Base-by-base conservation (phyloP, 2,329 filamentous ascomycete species). In the Xenosphaeropsis pyriputrescens region DNA sequence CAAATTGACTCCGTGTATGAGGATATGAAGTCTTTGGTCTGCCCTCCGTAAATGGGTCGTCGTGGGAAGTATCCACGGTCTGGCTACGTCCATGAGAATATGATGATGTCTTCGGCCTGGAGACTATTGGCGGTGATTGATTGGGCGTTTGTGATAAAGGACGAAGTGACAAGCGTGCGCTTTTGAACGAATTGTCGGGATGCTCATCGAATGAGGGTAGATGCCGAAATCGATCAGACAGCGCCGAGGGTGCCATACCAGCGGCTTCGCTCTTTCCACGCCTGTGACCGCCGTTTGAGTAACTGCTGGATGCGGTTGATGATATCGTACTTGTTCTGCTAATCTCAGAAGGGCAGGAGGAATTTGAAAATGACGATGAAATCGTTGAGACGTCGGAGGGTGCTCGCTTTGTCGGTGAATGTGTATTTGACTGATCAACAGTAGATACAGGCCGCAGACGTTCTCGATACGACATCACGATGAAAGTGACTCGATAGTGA, bases 181-280 rank as follows among this genome's bases (percentile, higher is more conserved):
- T 79, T 47, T 72, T 75, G 53, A 85, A 88, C 44, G 79, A 66
- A 47, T 72, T 75, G 26, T 75, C 73, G n/a, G 73, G 65, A 43
- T 61, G 69, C 32, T 62, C 57, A 40, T 59, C 43, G 29, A 48
- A 56, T 7, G 53, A 59, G 56, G 41, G 50, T 18, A 35, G 57
- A 59, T 47, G 62, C 58, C 38, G 59, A 48, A 44, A 64, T 55
- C 53, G 63, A 56, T 65, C 61, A 53, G 67, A 57, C 58, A 64
- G 53, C 41, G 60, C 59, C 47, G 68, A 60, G 42, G 65, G 58
- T 47, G 67, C 55, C 52, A 75, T 68, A 32, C 66, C 65, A 42
- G 68, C 68, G 40, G 71, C 71, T 64, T 91, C 83, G 59, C 83
- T 89, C 57, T 77, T 70, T 43, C 82, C 82, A 55, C 85, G 75